Conservation (phyloP, 2,329 filamentous ascomycete species). For the Aspergillus ochraceoroseus region DNA sequence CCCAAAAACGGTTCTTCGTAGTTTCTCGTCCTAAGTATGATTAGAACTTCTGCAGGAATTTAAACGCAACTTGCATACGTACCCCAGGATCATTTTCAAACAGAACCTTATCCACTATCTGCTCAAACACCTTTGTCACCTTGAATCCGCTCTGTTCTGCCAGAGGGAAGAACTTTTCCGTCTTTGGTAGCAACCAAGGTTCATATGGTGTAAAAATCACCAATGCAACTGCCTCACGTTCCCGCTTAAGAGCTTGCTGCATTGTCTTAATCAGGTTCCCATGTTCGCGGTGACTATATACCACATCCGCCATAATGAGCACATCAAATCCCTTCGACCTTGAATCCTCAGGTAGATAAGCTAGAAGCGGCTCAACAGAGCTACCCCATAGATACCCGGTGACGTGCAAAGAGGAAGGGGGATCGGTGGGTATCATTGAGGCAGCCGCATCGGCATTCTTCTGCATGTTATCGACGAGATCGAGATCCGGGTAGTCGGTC, state of each 20-base stretch:
- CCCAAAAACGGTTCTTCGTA: conserved; percentile 77
- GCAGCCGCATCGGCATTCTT: conserved; percentile 64
- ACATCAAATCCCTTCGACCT: conserved; percentile 60
- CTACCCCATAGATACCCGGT: conserved; percentile 82
- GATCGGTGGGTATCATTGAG: conserved; percentile 38
- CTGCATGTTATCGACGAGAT: conserved; percentile 73
- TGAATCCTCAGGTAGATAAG: conserved; percentile 48
- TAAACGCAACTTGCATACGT: conserved; percentile 28
- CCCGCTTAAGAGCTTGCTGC: conserved; percentile 58
- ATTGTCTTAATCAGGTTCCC: conserved; percentile 69
- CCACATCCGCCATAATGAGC: conserved; percentile 77
- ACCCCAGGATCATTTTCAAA: conserved; percentile 83
- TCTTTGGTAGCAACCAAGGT: conserved; percentile 81
- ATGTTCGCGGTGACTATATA: conserved; percentile 90
- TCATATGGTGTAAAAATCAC: conserved; percentile 95
- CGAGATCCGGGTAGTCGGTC: conserved; percentile 82
- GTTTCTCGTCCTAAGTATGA: conserved; percentile 59
- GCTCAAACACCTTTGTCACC: conserved; percentile 76
- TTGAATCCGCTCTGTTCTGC: conserved; percentile 64
- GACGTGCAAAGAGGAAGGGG: conserved; percentile 48
- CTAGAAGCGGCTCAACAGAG: conserved; percentile 55
- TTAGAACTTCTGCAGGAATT: conserved; percentile 14
- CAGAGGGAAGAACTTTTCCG: conserved; percentile 79
- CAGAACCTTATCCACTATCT: conserved; percentile 76
- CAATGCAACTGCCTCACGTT: conserved; percentile 58